Percentiles rank a stretch among this genome's conserved stretches.
Evolutionary conservation across 2,329 filamentous ascomycete species (phyloP).

Genomic region (Lasiodiplodia gonubiensis): DNA sequence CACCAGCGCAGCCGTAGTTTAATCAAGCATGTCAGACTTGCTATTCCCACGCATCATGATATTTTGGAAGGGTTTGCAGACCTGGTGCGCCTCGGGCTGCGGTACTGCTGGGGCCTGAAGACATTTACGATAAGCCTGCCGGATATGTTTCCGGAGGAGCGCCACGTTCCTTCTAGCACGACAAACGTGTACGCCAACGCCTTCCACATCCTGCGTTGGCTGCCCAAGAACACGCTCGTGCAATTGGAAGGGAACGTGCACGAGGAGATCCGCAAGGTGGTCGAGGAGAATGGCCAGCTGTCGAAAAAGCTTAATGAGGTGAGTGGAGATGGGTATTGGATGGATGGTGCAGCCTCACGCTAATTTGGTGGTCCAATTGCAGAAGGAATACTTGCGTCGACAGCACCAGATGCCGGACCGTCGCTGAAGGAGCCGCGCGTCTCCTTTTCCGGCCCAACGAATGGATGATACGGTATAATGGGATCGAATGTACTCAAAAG

Average conservation of each 20-base stretch:
- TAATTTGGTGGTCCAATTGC: background rate
- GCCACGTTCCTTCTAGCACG: constrained; percentile 35
- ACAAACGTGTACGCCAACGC: constrained; percentile 54
- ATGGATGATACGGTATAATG: constrained; percentile 31
- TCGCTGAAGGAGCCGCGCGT: background rate
- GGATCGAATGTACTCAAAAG: constrained; percentile 2
- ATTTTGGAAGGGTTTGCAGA: constrained; percentile 55
- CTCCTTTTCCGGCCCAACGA: constrained; percentile 32
- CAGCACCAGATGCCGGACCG: constrained; percentile 47
- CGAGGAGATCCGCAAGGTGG: constrained; percentile 48
- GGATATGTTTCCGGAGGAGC: constrained; percentile 40
- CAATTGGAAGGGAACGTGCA: constrained; percentile 48
- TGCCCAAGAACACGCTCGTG: constrained; percentile 51
- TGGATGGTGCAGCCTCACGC: background rate
- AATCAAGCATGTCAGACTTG: constrained; percentile 51
- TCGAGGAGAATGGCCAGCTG: constrained; percentile 50
- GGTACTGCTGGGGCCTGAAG: constrained; percentile 54
- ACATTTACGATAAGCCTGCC: constrained; percentile 49
- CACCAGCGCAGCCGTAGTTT: constrained; percentile 52
- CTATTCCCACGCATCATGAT: constrained; percentile 54
- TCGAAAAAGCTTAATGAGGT: constrained; percentile 50
- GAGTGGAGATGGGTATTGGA: constrained; percentile 24
- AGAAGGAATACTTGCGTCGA: constrained; percentile 42
- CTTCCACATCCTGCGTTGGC: constrained; percentile 54
- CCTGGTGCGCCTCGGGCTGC: constrained; percentile 51